A percentile compares a stretch with the other conserved stretches of the same genome.
These are phyloP conservation scores for Daucus carota DNA, from an alignment of 129 eudicot species.

Conservation along the genomic window DNA sequence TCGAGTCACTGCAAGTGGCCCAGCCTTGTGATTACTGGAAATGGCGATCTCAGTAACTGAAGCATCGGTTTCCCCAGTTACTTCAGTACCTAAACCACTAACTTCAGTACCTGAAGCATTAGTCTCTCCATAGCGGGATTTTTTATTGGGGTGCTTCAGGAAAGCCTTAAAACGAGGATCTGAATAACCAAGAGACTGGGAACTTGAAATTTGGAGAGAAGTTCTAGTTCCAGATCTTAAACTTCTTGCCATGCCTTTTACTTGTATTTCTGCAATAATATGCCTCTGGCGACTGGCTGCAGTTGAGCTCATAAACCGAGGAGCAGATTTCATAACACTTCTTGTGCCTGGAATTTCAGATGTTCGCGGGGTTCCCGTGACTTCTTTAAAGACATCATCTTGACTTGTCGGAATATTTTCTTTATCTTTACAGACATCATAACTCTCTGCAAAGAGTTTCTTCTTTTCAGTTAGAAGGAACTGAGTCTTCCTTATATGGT, in stretches of 20 bases:
- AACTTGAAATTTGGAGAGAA: conserved; percentile 34
- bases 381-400: conserved; percentile 10
- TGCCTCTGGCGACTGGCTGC: conserved; percentile 40
- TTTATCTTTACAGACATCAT: conserved; percentile 11
- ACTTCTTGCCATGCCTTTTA: conserved; percentile 16
- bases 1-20: conserved; percentile 12
- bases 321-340: conserved; percentile 14
- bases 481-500: conserved; percentile 27
- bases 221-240: conserved; percentile 30
- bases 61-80: conserved; percentile 4
- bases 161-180: conserved; percentile 33
- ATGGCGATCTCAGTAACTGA: conserved; percentile 8
- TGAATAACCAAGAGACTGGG: conserved; percentile 33
- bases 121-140: conserved; percentile 14
- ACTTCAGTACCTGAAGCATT: conserved; percentile 9
- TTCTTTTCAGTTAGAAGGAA: conserved; percentile 23
- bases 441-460: conserved; percentile 9
- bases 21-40: conserved; percentile 3
- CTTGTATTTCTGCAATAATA: conserved; percentile 29
- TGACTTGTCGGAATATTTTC: conserved; percentile 10
- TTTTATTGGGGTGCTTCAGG: conserved; percentile 18
- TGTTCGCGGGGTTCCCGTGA: conserved; percentile 15
- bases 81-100: conserved; percentile 8
- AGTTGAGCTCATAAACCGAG: conserved; percentile 42
- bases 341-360: conserved; percentile 10